Conservation (phyloP, 2,329 filamentous ascomycete genomes). For the Myotisia sp. region DNA sequence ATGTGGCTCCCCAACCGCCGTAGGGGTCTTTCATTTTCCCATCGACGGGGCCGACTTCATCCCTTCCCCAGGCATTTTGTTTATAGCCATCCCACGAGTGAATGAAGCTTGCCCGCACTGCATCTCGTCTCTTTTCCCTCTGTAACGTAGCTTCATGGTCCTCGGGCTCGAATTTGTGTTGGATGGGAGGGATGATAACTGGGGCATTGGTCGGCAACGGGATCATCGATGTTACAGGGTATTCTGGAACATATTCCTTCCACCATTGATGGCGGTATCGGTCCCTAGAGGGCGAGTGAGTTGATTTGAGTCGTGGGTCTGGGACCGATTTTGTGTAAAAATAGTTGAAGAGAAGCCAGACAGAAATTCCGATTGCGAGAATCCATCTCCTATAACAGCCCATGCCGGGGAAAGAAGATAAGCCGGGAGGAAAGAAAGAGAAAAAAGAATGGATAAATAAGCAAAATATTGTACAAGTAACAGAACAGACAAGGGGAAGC, state of each 20-base stretch:
- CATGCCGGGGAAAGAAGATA: conserved; percentile 1
- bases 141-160: conserved; percentile 18
- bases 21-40: conserved; percentile 43
- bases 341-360: conserved; percentile 8
- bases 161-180: conserved; percentile 17
- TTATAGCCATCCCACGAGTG: conserved; percentile 49
- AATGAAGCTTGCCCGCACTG: conserved; percentile 38
- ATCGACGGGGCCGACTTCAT: conserved; percentile 47
- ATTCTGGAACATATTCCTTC: conserved; percentile 9
- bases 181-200: conserved; percentile 16
- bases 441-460: too few relatives aligned
- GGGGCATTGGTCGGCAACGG: conserved; percentile 15
- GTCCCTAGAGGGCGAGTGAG: background rate
- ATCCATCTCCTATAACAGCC: conserved; percentile 11
- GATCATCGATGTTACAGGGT: conserved; percentile 15
- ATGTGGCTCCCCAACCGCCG: conserved; percentile 47
- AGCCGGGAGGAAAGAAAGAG: background rate
- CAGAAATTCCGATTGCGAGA: conserved; percentile 6
- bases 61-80: conserved; percentile 43
- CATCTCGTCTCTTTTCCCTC: conserved; percentile 28
- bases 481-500: too few relatives aligned
- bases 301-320: conserved; percentile 1
- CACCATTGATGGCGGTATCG: conserved; percentile 8
- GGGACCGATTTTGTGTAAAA: conserved; percentile 3
- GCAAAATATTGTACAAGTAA: too few relatives aligned